Conservation (phyloP, 495 filamentous ascomycete species). For the Penicillium coffeae region DNA sequence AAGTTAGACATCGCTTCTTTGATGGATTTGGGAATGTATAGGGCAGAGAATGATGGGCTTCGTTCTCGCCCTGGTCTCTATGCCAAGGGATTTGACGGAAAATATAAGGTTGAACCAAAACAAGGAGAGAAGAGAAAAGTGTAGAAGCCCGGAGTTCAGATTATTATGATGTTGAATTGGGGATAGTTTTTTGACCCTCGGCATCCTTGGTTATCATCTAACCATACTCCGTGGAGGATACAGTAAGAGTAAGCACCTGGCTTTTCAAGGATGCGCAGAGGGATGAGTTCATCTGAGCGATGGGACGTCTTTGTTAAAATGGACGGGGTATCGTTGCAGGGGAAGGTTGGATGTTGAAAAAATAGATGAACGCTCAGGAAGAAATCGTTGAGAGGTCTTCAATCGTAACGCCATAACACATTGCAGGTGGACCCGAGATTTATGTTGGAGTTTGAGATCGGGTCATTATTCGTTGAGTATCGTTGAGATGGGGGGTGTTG, state of each 20-base stretch:
- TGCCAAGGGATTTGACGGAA: constrained; percentile 5
- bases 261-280: constrained; percentile 9
- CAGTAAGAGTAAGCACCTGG: constrained; percentile 16
- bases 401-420: constrained; percentile 46
- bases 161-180: constrained; percentile 38
- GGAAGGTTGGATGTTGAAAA: constrained; percentile 37
- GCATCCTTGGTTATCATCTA: constrained; percentile 4
- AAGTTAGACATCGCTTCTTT: constrained; percentile 8
- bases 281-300: constrained; percentile 29
- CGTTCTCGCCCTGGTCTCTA: constrained; percentile 9
- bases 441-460: constrained; percentile 28
- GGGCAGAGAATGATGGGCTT: constrained; percentile 1
- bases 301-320: constrained; percentile 35
- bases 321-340: constrained; percentile 35
- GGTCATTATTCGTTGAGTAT: constrained; percentile 31
- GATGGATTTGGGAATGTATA: constrained; percentile 4
- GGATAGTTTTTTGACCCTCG: constrained; percentile 24
- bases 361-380: constrained; percentile 39
- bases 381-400: constrained; percentile 52
- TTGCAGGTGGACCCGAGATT: constrained; percentile 29
- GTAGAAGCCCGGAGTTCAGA: not conserved
- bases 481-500: constrained; percentile 46
- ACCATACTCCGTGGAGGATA: not conserved
- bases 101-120: constrained; percentile 6
- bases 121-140: constrained; percentile 9